phyloP scores from a whole-genome alignment of 1,139 yeast genomes.

The Saccharomyces pastorianus region DNA sequence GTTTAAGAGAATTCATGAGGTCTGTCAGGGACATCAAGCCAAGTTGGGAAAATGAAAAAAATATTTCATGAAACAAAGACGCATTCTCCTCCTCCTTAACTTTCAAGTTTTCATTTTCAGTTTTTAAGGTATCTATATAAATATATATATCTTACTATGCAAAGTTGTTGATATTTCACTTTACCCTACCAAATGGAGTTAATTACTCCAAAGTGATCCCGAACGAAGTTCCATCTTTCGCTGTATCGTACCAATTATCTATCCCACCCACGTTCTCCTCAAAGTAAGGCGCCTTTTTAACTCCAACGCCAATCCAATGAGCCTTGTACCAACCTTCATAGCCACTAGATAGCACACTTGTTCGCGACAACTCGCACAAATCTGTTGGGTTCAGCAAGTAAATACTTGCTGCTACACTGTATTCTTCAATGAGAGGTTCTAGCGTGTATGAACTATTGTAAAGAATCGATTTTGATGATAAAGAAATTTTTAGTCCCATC shows the following conservation, averaged over 20 bases:
- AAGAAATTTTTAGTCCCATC: conserved; percentile 55
- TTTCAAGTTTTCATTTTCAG: not conserved
- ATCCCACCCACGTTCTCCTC: conserved; percentile 20
- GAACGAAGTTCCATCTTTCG: conserved; percentile 22
- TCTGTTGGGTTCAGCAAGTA: conserved; percentile 59
- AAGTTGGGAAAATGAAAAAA: conserved; percentile 24
- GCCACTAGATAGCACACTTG: conserved; percentile 59
- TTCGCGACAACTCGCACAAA: conserved; percentile 49
- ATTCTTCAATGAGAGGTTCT: conserved; percentile 65
- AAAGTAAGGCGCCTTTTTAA: conserved; percentile 7
- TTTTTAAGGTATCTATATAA: conserved; percentile 1
- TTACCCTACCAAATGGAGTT: not conserved
- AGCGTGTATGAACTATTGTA: conserved; percentile 46
- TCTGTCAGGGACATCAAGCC: conserved; percentile 31
- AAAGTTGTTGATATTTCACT: not conserved
- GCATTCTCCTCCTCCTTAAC: not conserved
- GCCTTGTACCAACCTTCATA: conserved; percentile 76
- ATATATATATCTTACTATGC: not conserved
- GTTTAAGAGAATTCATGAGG: conserved; percentile 22
- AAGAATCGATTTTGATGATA: conserved; percentile 52
- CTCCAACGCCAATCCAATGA: conserved; percentile 73
- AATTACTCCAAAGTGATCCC: conserved; percentile 7
- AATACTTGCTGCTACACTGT: conserved; percentile 66
- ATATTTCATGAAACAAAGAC: not conserved
- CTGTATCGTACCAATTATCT: conserved; percentile 27